These are phyloP conservation scores for Yamadazyma trypodendri DNA, from an alignment of 1,139 yeast species.

Conservation along the genomic window DNA sequence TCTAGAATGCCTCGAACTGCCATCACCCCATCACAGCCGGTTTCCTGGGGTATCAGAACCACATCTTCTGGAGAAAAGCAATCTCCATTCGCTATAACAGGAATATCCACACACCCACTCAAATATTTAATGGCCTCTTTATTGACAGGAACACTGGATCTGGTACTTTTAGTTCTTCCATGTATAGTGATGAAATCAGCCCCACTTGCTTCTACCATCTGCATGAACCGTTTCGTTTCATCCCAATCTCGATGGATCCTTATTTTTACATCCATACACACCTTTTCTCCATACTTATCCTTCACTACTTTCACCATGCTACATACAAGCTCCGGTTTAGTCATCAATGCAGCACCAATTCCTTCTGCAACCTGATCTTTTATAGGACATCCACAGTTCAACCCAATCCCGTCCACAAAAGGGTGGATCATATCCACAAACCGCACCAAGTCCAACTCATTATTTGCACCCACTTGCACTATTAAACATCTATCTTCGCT, in stretches of 20 bases:
- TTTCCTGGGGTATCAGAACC: slow-evolving; percentile 52
- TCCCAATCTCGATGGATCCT: slow-evolving; percentile 75
- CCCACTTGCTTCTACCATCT: slow-evolving; percentile 77
- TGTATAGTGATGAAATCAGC: slow-evolving; percentile 94
- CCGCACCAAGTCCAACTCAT: slow-evolving; percentile 75
- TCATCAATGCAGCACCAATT: slow-evolving; percentile 93
- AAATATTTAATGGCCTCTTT: slow-evolving; percentile 75
- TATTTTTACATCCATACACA: slow-evolving; percentile 87
- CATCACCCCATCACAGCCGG: slow-evolving; percentile 93
- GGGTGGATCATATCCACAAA: slow-evolving; percentile 90
- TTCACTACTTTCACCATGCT: slow-evolving; percentile 85
- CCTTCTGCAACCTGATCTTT: slow-evolving; percentile 95
- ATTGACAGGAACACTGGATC: slow-evolving; percentile 82
- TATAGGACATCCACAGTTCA: slow-evolving; percentile 97
- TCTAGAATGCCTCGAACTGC: slow-evolving; percentile 85
- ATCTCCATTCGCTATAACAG: slow-evolving; percentile 96
- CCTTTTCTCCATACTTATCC: slow-evolving; percentile 60
- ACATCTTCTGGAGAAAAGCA: slow-evolving; percentile 72
- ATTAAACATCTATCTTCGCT: slow-evolving; percentile 65
- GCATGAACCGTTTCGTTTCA: slow-evolving; percentile 73
- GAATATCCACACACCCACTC: slow-evolving; percentile 60
- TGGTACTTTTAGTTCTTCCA: slow-evolving; percentile 82
- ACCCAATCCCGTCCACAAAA: slow-evolving; percentile 88
- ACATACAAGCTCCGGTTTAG: slow-evolving; percentile 76
- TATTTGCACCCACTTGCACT: slow-evolving; percentile 90